Evolutionary conservation across 805 yeast species (phyloP), one percentile per base, ranked within the genome.

Genomic region (Myxozyma neotropica): DNA sequence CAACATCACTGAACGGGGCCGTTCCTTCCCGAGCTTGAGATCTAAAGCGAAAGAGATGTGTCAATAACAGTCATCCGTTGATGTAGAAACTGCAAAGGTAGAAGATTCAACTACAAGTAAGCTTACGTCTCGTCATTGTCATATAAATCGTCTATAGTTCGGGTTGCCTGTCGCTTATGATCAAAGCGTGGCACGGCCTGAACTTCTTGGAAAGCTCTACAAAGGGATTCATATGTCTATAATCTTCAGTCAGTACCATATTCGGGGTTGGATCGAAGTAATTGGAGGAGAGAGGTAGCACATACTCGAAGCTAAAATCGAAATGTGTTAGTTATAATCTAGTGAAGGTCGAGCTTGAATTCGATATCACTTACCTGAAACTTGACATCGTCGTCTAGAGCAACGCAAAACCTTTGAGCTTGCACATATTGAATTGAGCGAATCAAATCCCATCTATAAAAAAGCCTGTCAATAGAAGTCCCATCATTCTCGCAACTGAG

Each of bases 391-490:
- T 69, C 71, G 53, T 65, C 68, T 21, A 71, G 60, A 7, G 68
- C 61, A 12, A 72, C 63, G 7, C 68, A 67, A 39, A 69, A 70
- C 44, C 75, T 67, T 23, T 61, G 59, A 17, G 70, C 58, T 40
- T 71, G 74, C 17, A 73, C 72, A 47, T 46, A 61, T 57, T 72
- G 74, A 24, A 73, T 59, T n/a, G 74, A 68, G 17, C 36, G 54
- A 38, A 48, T 57, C 47, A 54, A 52, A 47, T 44, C 66, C 67
- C 56, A 61, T 40, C 57, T 60, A 35, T 2, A 31, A 29, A n/a
- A 40, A n/a, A n/a, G 23, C 8, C 24, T 38, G 5, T 3, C 4
- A 17, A 21, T 24, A n/a, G n/a, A n/a, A n/a, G n/a, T n/a, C n/a
- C 8, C 31, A 46, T 42, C 23, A 31, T 12, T n/a, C 29, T 26